A percentile compares a stretch with the other conserved stretches of the same genome.
Conservation (phyloP, 768 basidiomycete species). For the Chiua virens region DNA sequence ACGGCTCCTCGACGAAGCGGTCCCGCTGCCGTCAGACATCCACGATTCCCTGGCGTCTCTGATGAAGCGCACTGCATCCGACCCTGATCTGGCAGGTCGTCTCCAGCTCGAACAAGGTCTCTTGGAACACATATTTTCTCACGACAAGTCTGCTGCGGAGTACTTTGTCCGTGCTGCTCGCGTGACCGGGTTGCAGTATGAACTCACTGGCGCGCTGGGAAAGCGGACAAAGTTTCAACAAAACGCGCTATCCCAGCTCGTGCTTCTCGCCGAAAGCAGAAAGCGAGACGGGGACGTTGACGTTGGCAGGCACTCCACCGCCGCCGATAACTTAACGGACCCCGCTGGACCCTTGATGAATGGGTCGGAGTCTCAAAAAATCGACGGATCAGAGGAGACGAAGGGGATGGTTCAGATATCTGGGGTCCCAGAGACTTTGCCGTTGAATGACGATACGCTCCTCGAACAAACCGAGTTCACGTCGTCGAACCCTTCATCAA, state of each 20-base stretch:
- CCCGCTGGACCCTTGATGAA: constrained; percentile 4
- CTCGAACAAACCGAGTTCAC: constrained; percentile 94
- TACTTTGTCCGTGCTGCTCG: constrained; percentile 76
- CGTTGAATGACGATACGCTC: constrained; percentile 93
- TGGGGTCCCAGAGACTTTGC: constrained; percentile 72
- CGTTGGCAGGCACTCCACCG: constrained; percentile 1
- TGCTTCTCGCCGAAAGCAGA: constrained; percentile 88
- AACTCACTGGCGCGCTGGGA: constrained; percentile 90
- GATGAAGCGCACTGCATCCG: constrained; percentile 37
- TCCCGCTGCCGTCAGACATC: constrained; percentile 49
- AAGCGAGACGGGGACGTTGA: constrained; percentile 32
- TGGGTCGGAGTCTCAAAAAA: constrained; percentile 8
- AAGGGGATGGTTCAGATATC: constrained; percentile 1
- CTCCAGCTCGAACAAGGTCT: constrained; percentile 77
- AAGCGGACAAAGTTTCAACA: constrained; percentile 94
- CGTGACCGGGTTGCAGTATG: constrained; percentile 79
- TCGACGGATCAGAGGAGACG: neutral
- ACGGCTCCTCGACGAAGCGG: constrained; percentile 78
- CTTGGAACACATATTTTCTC: constrained; percentile 69
- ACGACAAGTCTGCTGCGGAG: constrained; percentile 77
- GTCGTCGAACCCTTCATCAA: constrained; percentile 55
- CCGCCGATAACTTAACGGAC: neutral
- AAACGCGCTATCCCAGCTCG: constrained; percentile 82
- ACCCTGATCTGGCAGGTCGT: constrained; percentile 66
- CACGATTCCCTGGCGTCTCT: constrained; percentile 44